Percentiles rank a stretch among this genome's conserved stretches.
Conservation (phyloP, 106 monocot genomes). For the Xerophyta viscosa region DNA sequence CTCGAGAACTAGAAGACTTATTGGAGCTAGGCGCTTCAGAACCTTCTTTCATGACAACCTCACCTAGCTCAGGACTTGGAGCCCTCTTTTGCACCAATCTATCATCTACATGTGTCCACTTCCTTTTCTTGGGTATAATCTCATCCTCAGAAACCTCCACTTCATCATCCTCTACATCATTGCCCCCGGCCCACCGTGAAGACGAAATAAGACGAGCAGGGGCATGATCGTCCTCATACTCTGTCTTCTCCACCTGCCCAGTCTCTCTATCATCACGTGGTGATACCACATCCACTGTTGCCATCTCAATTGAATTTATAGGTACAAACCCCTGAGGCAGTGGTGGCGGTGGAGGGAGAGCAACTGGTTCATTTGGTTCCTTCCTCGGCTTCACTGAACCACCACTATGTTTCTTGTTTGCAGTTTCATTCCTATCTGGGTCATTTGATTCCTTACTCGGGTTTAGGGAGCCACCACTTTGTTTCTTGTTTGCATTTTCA, state of each 20-base stretch:
- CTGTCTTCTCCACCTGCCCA: conserved; percentile 6
- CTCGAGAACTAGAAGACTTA: conserved; percentile 9
- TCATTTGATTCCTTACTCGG: too few species aligned
- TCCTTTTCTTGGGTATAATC: conserved; percentile 14
- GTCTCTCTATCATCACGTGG: neutral
- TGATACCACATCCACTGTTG: conserved; percentile 13
- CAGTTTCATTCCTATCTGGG: too few species aligned
- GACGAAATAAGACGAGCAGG: conserved; percentile 16
- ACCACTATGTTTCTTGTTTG: conserved; percentile 3
- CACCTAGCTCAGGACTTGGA: conserved; percentile 33
- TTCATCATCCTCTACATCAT: conserved; percentile 20
- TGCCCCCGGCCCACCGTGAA: conserved; percentile 33
- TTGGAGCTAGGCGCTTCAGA: conserved; percentile 11
- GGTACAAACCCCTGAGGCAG: conserved; percentile 25
- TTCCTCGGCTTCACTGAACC: neutral
- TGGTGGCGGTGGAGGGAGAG: conserved; percentile 30
- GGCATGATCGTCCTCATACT: conserved; percentile 11
- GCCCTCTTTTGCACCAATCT: conserved; percentile 8
- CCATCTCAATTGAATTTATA: neutral
- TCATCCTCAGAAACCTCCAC: neutral
- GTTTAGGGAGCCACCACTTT: neutral
- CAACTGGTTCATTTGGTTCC: neutral
- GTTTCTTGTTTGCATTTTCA: conserved; percentile 11
- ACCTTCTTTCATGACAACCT: conserved; percentile 20
- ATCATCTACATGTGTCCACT: conserved; percentile 8